These are phyloP conservation scores for Trichoderma sp. DNA, from an alignment of 2,329 filamentous ascomycete genomes.

Conservation along the genomic window DNA sequence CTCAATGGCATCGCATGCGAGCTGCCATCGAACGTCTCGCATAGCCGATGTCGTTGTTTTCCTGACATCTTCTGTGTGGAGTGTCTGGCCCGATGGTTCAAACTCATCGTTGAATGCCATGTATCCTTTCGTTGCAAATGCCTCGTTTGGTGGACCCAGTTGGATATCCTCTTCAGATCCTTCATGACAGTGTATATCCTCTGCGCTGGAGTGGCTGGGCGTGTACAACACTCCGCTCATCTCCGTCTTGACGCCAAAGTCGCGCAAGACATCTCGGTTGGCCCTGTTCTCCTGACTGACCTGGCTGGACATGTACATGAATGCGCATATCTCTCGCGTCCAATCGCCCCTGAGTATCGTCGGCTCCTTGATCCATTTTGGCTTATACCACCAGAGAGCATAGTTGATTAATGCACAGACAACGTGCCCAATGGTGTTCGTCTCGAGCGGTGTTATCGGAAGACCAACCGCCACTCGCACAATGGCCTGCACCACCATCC, in stretches of 20 bases:
- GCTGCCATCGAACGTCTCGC: background rate
- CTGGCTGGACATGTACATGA: slow-evolving; percentile 28
- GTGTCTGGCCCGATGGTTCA: background rate
- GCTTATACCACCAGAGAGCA: slow-evolving; percentile 41
- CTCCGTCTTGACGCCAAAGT: slow-evolving; percentile 27
- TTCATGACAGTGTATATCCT: background rate
- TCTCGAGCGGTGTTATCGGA: slow-evolving; percentile 43
- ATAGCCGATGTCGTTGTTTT: background rate
- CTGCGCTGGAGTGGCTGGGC: background rate
- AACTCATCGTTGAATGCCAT: background rate
- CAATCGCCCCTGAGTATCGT: slow-evolving; percentile 25
- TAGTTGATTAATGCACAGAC: slow-evolving; percentile 41
- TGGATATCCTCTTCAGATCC: background rate
- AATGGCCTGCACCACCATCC: slow-evolving; percentile 43
- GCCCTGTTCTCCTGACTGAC: slow-evolving; percentile 23
- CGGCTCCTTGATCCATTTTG: slow-evolving; percentile 30
- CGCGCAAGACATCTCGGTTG: slow-evolving; percentile 22
- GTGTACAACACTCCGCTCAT: slow-evolving; percentile 8
- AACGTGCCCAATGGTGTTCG: slow-evolving; percentile 42
- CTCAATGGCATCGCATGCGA: background rate
- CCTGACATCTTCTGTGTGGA: background rate
- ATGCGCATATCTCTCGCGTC: slow-evolving; percentile 19
- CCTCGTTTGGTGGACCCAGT: background rate
- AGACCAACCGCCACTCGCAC: slow-evolving; percentile 37
- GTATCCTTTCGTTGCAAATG: background rate